Conservation (phyloP, 2,329 filamentous ascomycete species). For the Pochonia chlamydosporia region DNA sequence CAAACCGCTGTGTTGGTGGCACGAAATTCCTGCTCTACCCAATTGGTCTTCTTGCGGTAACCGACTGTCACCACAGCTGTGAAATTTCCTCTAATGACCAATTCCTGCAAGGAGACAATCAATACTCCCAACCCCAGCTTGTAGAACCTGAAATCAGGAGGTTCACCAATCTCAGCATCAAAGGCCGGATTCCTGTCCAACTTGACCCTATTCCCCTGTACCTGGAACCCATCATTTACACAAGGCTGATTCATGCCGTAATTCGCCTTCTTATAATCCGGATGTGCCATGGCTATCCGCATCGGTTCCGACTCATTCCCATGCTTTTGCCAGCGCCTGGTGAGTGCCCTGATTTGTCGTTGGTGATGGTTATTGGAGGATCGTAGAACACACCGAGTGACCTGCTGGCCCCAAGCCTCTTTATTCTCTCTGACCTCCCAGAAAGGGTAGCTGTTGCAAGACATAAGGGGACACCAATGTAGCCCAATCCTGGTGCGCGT, state of each 20-base stretch:
- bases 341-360: not conserved
- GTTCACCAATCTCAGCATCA: too few relatives aligned
- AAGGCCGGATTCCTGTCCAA: too few relatives aligned
- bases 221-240: slow-evolving; percentile 3
- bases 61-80: not conserved
- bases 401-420: not conserved
- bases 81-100: not conserved
- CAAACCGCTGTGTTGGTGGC: too few relatives aligned
- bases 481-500: not conserved
- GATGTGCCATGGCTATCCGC: not conserved
- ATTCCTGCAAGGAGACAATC: slow-evolving; percentile 1
- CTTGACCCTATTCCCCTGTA: slow-evolving; percentile 6
- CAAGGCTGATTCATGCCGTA: slow-evolving; percentile 8
- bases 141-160: slow-evolving; percentile 2
- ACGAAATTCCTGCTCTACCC: slow-evolving; percentile 1
- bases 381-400: slow-evolving; percentile 3
- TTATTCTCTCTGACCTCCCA: not conserved
- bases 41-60: too few relatives aligned
- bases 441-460: slow-evolving; percentile 5
- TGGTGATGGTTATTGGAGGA: not conserved
- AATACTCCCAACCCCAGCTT: not conserved
- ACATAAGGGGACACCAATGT: not conserved
- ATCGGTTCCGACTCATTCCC: not conserved
- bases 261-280: not conserved
- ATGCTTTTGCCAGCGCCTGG: not conserved